Conservation (phyloP, 2,329 filamentous ascomycete genomes). For the Ascocoryne sarcoides region DNA sequence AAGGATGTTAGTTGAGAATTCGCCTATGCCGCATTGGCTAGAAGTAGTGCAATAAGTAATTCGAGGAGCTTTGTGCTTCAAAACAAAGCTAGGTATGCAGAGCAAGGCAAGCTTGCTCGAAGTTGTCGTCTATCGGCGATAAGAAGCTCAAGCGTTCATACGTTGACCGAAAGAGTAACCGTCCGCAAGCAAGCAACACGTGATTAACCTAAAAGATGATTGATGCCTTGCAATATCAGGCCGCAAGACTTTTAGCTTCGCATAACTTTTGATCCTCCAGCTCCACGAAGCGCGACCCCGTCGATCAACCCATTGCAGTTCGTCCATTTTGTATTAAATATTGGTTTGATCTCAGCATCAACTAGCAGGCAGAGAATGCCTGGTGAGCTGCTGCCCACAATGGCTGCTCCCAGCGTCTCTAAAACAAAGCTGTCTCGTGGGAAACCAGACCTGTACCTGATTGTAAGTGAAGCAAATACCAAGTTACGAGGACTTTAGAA, state of each 20-base stretch:
- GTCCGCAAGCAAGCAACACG: too few species aligned
- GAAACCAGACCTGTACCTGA: conserved; percentile 30
- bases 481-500: background rate
- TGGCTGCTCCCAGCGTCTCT: conserved; percentile 26
- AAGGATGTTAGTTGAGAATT: background rate
- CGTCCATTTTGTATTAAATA: conserved; percentile 11
- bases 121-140: background rate
- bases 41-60: background rate
- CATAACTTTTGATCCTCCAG: conserved; percentile 2
- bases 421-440: conserved; percentile 24
- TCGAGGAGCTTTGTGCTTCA: background rate
- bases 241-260: background rate
- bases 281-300: conserved; percentile 13
- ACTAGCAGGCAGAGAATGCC: conserved; percentile 27
- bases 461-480: conserved; percentile 21
- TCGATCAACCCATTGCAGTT: conserved; percentile 6
- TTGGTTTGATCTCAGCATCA: conserved; percentile 18
- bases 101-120: background rate
- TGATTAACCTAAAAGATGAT: too few species aligned
- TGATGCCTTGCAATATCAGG: background rate
- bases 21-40: background rate
- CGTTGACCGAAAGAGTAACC: too few species aligned
- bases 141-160: background rate
- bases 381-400: conserved; percentile 29
- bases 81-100: background rate